Base-by-base conservation (phyloP, 1,139 yeast species). In the Geotrichum citri-aurantii region DNA sequence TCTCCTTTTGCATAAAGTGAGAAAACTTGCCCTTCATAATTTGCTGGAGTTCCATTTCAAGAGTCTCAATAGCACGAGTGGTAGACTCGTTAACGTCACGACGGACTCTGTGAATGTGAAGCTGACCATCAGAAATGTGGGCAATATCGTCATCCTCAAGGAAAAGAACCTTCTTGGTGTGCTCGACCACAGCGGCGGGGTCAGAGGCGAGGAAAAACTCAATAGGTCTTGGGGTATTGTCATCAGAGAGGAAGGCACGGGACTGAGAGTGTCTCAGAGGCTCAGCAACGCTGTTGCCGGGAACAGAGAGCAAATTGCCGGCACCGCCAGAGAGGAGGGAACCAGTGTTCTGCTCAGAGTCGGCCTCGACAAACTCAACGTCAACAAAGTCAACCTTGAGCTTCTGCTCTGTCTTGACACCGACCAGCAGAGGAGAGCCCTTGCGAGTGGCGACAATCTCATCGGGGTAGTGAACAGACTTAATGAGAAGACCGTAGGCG, bases 1-100 rank as follows among this genome's bases (percentile, higher is more conserved):
- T 95, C 78, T 95, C 99, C 81, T 95, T 95, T 77, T 92, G 96
- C 99, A 95, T 95, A 75, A 92, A 95, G 76, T 93, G 99, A 67
- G 83, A 85, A 79, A 88, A 93, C 65, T 89, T 88, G 68, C 99
- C 99, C 80, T 91, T 93, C 99, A 93, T 93, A 71, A 95, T 93
- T 78, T 93, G 95, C 65, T 95, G 95, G 72, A 95, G 83, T 77
- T 95, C 97, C 87, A 95, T 82, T 77, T 95, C 99, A 70, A 95
- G 81, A 59, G 98, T 93, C 76, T 93, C 97, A 70, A 95, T 95
- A 61, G 93, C 88, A 79, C 99, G 87, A 59, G 91, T 89, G 62
- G 97, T 86, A 42, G 97, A 85, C 69, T 88, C 95, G 66, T 96
- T 97, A 42, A 86, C 95, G 65, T 85, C 88, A 72, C 87, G 89